phyloP scores from a whole-genome alignment of 2,329 filamentous ascomycete genomes.

The Fusarium nelsonii region DNA sequence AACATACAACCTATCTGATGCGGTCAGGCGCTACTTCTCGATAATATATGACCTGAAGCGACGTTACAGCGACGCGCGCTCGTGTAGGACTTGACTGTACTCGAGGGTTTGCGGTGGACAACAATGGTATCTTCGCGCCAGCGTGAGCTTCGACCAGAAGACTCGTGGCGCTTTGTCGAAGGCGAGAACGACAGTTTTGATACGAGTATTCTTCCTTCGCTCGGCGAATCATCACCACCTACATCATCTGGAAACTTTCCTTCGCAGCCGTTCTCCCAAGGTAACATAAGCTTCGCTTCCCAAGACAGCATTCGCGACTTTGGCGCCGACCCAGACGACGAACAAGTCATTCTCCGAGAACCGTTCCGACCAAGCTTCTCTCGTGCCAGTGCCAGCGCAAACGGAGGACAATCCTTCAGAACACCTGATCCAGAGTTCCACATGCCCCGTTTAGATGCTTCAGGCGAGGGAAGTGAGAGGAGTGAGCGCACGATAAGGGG shows the following conservation, averaged over 20 bases:
- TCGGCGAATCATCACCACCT: conserved; percentile 56
- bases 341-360: conserved; percentile 65
- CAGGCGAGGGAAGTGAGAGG: conserved; percentile 52
- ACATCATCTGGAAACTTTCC: conserved; percentile 54
- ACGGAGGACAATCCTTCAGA: conserved; percentile 44
- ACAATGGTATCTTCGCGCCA: conserved; percentile 43
- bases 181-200: conserved; percentile 72
- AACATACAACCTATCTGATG: conserved; percentile 16
- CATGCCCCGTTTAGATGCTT: conserved; percentile 64
- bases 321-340: conserved; percentile 65
- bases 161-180: conserved; percentile 72
- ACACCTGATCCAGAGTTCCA: conserved; percentile 65
- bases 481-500: conserved; percentile 54
- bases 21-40: neutral
- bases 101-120: conserved; percentile 12
- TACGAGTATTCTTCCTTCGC: conserved; percentile 63
- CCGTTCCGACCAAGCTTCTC: conserved; percentile 68
- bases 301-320: conserved; percentile 70
- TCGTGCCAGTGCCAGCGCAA: conserved; percentile 50
- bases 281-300: conserved; percentile 59
- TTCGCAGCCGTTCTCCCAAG: conserved; percentile 62
- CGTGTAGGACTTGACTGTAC: conserved; percentile 22
- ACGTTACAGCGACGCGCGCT: conserved; percentile 13
- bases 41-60: conserved; percentile 2
- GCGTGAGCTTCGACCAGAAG: conserved; percentile 56